Conservation (phyloP, 495 filamentous ascomycete species). For the Podospora pseudoanserina region DNA sequence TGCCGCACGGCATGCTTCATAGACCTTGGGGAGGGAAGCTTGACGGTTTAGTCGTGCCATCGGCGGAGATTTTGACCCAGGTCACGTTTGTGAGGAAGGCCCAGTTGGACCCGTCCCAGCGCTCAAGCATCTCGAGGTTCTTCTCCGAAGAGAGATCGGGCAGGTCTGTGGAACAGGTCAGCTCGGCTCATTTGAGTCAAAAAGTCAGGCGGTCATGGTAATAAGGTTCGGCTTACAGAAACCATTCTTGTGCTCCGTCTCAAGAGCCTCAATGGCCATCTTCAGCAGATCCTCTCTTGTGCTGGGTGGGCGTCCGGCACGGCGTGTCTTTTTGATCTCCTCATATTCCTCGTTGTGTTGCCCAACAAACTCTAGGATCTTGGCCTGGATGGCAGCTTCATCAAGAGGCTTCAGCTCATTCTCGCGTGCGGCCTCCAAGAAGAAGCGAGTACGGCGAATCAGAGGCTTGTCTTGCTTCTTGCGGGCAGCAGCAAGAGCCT, state of each 20-base stretch:
- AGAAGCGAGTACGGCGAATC: constrained; percentile 66
- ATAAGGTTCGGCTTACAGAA: constrained; percentile 54
- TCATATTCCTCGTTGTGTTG: constrained; percentile 74
- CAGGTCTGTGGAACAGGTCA: constrained; percentile 39
- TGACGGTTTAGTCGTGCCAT: constrained; percentile 53
- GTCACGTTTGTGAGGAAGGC: constrained; percentile 50
- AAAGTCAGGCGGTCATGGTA: background rate
- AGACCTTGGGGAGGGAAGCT: constrained; percentile 60
- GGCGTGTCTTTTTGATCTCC: constrained; percentile 66
- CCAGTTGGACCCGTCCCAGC: constrained; percentile 51
- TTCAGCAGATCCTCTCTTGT: constrained; percentile 71
- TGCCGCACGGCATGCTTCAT: constrained; percentile 13
- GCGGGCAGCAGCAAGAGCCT: constrained; percentile 57
- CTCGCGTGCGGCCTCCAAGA: constrained; percentile 58
- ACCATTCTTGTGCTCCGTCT: constrained; percentile 78
- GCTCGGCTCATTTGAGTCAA: background rate
- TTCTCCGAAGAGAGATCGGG: constrained; percentile 48
- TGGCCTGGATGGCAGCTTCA: constrained; percentile 53
- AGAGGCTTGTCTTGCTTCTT: constrained; percentile 65
- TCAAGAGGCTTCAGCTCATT: constrained; percentile 54
- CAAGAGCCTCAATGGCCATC: constrained; percentile 64
- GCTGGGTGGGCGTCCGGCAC: constrained; percentile 76
- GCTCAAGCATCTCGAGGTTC: constrained; percentile 42
- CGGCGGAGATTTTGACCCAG: constrained; percentile 58
- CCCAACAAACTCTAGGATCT: constrained; percentile 69